Evolutionary conservation across 345 rosid genomes (phyloP).

Genomic region (Aegle marmelos): DNA sequence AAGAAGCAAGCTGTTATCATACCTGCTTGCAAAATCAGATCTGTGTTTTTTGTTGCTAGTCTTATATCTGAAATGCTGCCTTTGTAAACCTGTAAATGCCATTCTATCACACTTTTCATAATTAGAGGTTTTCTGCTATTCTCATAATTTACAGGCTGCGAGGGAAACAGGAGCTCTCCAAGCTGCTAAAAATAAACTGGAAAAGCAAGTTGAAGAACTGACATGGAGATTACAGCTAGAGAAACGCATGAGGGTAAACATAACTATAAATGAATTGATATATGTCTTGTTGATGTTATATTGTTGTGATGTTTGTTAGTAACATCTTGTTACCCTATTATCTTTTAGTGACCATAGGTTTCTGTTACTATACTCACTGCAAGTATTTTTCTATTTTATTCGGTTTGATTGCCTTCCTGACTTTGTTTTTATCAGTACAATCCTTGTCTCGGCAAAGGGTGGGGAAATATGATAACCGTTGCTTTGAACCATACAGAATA

Average conservation of each 20-base stretch:
- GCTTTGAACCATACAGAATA: neutral
- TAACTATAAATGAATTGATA: slow-evolving; percentile 11
- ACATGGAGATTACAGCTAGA: slow-evolving; percentile 98
- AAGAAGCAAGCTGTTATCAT: neutral
- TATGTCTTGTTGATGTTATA: neutral
- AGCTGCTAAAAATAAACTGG: slow-evolving; percentile 96
- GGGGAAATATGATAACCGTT: neutral
- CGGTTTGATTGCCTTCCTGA: neutral
- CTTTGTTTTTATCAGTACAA: neutral
- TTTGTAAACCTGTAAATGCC: neutral
- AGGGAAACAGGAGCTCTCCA: slow-evolving; percentile 99
- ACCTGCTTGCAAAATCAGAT: neutral
- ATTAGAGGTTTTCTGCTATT: slow-evolving; percentile 4
- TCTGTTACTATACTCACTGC: neutral
- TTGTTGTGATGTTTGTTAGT: neutral
- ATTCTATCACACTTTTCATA: neutral
- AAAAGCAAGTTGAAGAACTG: slow-evolving; percentile 97
- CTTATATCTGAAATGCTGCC: neutral
- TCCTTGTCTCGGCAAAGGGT: neutral
- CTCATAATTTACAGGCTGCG: slow-evolving; percentile 64
- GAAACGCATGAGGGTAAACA: slow-evolving; percentile 89
- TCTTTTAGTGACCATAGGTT: neutral
- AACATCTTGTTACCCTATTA: neutral
- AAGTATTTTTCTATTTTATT: neutral
- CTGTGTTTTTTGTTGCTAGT: neutral